phyloP scores from a whole-genome alignment of 345 rosid species.

The Triadica sebifera region DNA sequence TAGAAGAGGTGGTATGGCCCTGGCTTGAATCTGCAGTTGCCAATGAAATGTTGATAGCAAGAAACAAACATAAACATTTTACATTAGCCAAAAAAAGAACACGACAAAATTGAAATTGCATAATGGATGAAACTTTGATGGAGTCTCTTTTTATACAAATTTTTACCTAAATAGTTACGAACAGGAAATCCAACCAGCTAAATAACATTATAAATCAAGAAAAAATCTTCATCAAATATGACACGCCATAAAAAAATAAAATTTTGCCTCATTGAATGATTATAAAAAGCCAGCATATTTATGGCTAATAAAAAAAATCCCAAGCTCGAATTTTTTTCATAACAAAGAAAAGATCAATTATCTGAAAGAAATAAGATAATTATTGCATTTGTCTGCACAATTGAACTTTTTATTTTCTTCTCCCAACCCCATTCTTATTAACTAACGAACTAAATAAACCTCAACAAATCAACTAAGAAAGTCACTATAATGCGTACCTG shows the following conservation, averaged over 20 bases:
- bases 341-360: no score
- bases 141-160: neutral
- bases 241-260: no score
- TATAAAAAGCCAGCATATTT: neutral
- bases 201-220: no score
- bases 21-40: conserved; percentile 76
- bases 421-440: no score
- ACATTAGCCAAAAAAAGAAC: neutral
- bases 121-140: neutral
- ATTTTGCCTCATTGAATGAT: neutral
- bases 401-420: no score
- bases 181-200: neutral
- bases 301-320: no score
- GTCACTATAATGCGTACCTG: conserved; percentile 43
- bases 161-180: no score
- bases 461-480: neutral
- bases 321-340: no score
- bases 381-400: no score
- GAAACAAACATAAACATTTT: neutral
- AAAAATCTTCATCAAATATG: neutral
- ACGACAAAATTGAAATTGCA: neutral
- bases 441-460: neutral
- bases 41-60: conserved; percentile 5
- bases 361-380: no score
- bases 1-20: conserved; percentile 72